Base-by-base conservation (phyloP, 441 rosid genomes). In the Syzygium syzygioides region DNA sequence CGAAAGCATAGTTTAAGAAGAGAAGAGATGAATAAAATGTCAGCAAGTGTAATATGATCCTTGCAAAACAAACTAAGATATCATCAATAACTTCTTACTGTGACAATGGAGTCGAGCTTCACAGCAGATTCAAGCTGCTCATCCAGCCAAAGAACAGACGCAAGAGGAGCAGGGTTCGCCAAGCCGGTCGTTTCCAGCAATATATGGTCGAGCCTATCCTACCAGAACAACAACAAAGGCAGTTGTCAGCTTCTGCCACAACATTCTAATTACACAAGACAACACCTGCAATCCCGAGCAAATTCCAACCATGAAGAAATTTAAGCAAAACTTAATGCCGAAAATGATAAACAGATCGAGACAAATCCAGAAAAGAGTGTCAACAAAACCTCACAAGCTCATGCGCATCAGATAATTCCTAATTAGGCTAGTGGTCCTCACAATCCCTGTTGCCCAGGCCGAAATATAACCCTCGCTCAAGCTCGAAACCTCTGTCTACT, bases 71-170 rank as follows among this genome's bases (percentile, higher is more conserved):
- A 66, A 30, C 23, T 15, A 76, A 37, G 83, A 76, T 23, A 9
- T 23, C n/a, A 37, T 37, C 23, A 76, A 34, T 64, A 84, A 66
- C 45, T 48, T 19, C 41, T 95, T 90, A 95, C 99, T 68, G 98
- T 97, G 85, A 97, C 91, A 88, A 98, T 96, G 88, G 97, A 98
- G 93, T 98, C 99, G 86, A 97, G 98, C 94, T 95, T 96, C 91
- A 97, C 96, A 55, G 95, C 90, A 18, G 99, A 95, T 92, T 98
- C 99, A 86, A 97, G 94, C 88, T 96, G 98, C 84, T 96, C 99
- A 91, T 96, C 99, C 94, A 97, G 91, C 99, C 99, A 98, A 91
- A 98, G 99, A 79, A 98, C 91, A 86, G 99, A 96, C 15, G 99
- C 99, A 86, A 96, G 90, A 45, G 99, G 99, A 92, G 98, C 99